Evolutionary conservation across 306 rosid species (phyloP).

Genomic region (Glycine latifolia): DNA sequence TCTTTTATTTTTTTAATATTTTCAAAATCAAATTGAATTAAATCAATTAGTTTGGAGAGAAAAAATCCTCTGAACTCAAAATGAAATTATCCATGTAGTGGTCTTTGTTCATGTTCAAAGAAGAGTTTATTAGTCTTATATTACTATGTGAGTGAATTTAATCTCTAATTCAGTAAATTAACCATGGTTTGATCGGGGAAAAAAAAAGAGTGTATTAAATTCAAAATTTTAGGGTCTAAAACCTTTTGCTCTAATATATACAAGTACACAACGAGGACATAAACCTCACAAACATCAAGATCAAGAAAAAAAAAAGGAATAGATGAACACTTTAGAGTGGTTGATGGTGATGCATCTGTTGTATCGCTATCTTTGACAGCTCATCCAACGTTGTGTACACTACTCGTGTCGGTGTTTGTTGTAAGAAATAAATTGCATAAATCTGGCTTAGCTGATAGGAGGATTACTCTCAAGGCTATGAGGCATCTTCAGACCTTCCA

Average conservation of each 20-base stretch:
- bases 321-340: neutral
- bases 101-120: neutral
- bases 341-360: neutral
- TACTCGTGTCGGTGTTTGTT: neutral
- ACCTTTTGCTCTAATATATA: neutral
- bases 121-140: no score
- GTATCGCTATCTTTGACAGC: neutral
- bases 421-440: neutral
- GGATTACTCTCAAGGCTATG: neutral
- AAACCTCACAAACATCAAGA: neutral
- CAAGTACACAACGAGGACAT: neutral
- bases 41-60: neutral
- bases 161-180: no score
- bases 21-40: neutral
- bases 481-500: neutral
- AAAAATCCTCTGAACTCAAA: neutral
- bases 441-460: neutral
- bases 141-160: no score
- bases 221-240: neutral
- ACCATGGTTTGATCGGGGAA: no score
- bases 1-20: neutral
- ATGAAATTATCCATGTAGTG: neutral
- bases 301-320: neutral
- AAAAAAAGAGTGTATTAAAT: neutral
- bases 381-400: neutral